Percentiles rank a stretch among this genome's conserved stretches.
phyloP scores from a whole-genome alignment of 768 basidiomycete genomes.

The Exidia glandulosa region DNA sequence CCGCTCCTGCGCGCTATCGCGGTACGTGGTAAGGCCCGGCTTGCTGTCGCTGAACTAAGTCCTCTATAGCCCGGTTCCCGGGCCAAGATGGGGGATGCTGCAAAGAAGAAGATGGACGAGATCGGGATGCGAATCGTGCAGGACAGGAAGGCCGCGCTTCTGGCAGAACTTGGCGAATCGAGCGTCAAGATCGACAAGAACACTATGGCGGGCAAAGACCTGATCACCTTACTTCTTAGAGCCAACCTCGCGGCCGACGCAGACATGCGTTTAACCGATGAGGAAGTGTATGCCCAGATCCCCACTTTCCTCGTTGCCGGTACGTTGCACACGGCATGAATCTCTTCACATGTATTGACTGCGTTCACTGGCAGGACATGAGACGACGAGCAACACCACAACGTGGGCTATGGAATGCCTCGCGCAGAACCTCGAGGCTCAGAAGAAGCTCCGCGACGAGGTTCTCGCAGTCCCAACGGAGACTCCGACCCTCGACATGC shows the following conservation, averaged over 20 bases:
- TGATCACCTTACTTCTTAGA: conserved; percentile 5
- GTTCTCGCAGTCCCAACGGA: conserved; percentile 4
- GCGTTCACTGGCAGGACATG: conserved; percentile 1
- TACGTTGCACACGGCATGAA: background rate
- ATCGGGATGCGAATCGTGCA: conserved; percentile 20
- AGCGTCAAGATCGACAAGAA: background rate
- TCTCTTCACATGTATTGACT: background rate
- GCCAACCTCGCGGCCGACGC: conserved; percentile 6
- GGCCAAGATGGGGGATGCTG: background rate
- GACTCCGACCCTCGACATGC: background rate
- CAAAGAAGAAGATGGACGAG: conserved; percentile 8
- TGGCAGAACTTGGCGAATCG: background rate
- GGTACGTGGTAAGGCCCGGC: background rate
- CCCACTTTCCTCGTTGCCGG: conserved; percentile 10
- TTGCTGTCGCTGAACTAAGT: background rate
- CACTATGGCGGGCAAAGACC: conserved; percentile 15
- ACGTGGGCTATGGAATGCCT: conserved; percentile 24
- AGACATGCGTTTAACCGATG: background rate
- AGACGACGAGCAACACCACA: conserved; percentile 12
- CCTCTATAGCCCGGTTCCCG: background rate
- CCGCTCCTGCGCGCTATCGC: background rate
- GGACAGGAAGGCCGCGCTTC: conserved; percentile 23
- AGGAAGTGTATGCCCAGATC: conserved; percentile 7
- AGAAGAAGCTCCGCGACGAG: conserved; percentile 25
- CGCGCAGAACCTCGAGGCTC: conserved; percentile 18